Base-by-base conservation (phyloP, 495 filamentous ascomycete species). In the Mycothermus thermophilus region DNA sequence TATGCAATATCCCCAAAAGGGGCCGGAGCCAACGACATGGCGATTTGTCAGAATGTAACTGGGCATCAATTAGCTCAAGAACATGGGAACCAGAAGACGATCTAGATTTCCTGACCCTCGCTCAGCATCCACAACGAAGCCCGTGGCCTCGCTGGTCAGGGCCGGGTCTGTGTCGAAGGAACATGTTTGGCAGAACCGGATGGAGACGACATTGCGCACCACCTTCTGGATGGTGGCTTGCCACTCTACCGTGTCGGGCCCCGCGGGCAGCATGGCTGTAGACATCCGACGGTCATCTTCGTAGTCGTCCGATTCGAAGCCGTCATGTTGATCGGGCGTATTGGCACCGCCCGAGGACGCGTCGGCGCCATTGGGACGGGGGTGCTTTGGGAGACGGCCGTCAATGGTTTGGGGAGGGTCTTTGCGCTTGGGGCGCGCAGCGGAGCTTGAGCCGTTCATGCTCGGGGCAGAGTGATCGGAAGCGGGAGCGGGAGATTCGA, bases 101-200 rank as follows among this genome's bases (percentile, higher is more conserved):
- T 8, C 23, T 23, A 14, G 8, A 22, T 13, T 20, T 21, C 35
- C 58, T 49, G 79, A 95, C 51, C 92, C 90, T 48, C 72, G 79
- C 59, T 93, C 80, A 16, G 90, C 83, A 67, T 99, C 92, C 11
- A 99, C 90, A 15, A 99, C 87, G 55, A 96, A 99, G 3, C 90
- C 90, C 1, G 90, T 96, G 23, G 90, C 90, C 58, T 99, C 92
- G 50, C 82, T 92, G 11, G 85, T 81, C 50, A 90, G 73, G 3
- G 92, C 93, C 11, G 84, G 62, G 44, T 96, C 92, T 11, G 90
- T 96, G 53, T 99, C 90, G 52, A 99, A 99, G 4, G 90, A 85
- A 59, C 84, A 93, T 1, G 92, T 96, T 63, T 95, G 88, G 54
- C 88, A 96, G 64, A 99, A 99, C 41, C 93, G 83, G 54, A 99